Conservation (phyloP, 768 basidiomycete species). For the Antrodiella citrinella region DNA sequence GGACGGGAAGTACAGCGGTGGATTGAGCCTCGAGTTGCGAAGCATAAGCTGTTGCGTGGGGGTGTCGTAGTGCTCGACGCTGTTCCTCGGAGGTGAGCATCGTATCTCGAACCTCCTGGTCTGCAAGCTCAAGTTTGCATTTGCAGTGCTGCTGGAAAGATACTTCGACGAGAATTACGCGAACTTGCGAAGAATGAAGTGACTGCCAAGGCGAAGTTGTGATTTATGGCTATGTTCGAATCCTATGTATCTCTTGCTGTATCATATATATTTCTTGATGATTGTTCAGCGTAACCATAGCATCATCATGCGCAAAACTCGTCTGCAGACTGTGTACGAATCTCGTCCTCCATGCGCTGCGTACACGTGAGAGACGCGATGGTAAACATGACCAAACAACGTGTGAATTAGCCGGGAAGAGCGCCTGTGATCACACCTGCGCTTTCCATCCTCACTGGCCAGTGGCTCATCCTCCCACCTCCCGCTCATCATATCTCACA, state of each 20-base stretch:
- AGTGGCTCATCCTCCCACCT: background rate
- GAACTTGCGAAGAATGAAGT: slow-evolving; percentile 54
- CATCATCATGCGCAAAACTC: too few relatives aligned
- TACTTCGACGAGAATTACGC: slow-evolving; percentile 69
- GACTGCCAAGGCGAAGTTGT: background rate
- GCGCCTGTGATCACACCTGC: too few relatives aligned
- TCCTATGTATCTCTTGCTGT: too few relatives aligned
- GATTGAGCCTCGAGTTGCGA: slow-evolving; percentile 60
- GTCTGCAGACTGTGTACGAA: too few relatives aligned
- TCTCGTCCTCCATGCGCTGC: too few relatives aligned
- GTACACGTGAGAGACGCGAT: background rate
- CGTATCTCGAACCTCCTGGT: background rate
- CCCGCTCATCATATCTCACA: too few relatives aligned
- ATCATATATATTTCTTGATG: too few relatives aligned
- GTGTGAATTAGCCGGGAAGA: background rate
- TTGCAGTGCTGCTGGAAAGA: slow-evolving; percentile 77
- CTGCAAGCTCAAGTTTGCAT: too few relatives aligned
- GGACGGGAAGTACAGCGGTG: slow-evolving; percentile 49
- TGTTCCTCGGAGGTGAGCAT: slow-evolving; percentile 59
- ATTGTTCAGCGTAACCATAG: too few relatives aligned
- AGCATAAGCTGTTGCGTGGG: slow-evolving; percentile 75
- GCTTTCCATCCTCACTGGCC: background rate
- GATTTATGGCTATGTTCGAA: background rate
- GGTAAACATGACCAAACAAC: background rate
- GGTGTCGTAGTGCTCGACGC: slow-evolving; percentile 55